These are phyloP conservation scores for Centella asiatica DNA, from an alignment of 129 eudicot genomes.

Conservation along the genomic window DNA sequence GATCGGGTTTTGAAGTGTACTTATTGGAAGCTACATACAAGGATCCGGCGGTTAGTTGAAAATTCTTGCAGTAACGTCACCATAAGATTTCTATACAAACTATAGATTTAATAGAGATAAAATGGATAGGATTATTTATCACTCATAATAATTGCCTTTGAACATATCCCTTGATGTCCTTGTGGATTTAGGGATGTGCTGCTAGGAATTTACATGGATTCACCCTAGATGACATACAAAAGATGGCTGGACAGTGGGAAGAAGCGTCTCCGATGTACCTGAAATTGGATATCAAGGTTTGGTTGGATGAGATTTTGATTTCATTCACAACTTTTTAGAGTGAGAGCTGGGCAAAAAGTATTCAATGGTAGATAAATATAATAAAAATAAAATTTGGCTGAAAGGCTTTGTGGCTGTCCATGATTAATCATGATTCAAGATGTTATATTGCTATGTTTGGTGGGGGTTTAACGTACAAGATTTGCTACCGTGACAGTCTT, in stretches of 20 bases:
- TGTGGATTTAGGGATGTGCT: slow-evolving; percentile 73
- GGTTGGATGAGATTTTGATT: background rate
- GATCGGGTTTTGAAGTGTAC: slow-evolving; percentile 95
- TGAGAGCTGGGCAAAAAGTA: background rate
- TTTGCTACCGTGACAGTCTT: slow-evolving; percentile 39
- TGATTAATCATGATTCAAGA: background rate
- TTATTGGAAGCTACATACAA: slow-evolving; percentile 83
- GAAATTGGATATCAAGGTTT: slow-evolving; percentile 77
- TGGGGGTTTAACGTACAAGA: slow-evolving; percentile 2
- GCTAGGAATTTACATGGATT: slow-evolving; percentile 96
- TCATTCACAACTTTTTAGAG: background rate
- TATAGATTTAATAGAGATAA: background rate
- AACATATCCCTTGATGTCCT: background rate
- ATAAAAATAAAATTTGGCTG: background rate
- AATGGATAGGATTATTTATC: background rate
- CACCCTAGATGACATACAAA: slow-evolving; percentile 52
- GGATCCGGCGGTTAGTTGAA: slow-evolving; percentile 80
- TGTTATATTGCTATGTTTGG: background rate
- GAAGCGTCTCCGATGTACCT: slow-evolving; percentile 86
- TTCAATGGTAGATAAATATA: background rate
- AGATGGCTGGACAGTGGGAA: slow-evolving; percentile 90
- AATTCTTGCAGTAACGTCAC: background rate
- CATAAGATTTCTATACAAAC: background rate
- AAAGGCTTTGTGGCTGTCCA: background rate
- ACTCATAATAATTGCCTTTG: background rate